Percentiles rank a stretch among this genome's conserved stretches.
These are phyloP conservation scores for Emmonsia crescens DNA, from an alignment of 2,329 filamentous ascomycete genomes.

Conservation along the genomic window DNA sequence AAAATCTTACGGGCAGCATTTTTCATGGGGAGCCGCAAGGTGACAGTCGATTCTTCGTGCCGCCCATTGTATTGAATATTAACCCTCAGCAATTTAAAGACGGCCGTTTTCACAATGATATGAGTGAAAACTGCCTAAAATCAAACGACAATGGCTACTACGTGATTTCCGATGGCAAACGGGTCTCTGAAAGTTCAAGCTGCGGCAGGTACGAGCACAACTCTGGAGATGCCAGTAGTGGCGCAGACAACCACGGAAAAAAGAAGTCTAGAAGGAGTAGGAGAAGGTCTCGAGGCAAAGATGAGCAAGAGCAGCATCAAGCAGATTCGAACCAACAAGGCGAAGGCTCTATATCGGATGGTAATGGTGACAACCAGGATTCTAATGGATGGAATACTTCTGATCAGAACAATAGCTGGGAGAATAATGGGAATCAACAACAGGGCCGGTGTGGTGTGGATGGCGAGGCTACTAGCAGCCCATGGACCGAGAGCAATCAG, in stretches of 20 bases:
- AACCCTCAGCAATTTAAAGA: constrained; percentile 4
- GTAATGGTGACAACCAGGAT: constrained; percentile 1
- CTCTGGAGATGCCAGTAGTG: neutral
- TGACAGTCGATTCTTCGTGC: neutral
- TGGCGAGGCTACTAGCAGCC: neutral
- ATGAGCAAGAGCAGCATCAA: neutral
- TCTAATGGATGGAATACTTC: neutral
- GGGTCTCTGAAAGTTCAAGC: constrained; percentile 5
- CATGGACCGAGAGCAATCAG: neutral
- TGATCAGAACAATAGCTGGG: neutral
- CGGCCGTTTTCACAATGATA: neutral
- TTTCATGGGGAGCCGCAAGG: neutral
- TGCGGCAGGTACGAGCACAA: neutral
- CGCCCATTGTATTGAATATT: constrained; percentile 13
- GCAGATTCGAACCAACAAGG: neutral
- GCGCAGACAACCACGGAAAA: neutral
- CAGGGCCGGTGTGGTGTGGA: neutral
- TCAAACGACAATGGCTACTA: constrained; percentile 11
- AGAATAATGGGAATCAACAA: neutral
- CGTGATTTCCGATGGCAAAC: constrained; percentile 12
- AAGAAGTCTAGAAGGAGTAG: neutral
- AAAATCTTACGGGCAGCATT: neutral
- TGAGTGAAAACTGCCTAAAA: neutral
- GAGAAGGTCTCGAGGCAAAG: neutral
- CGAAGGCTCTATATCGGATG: neutral